Conservation (phyloP, 2,329 filamentous ascomycete species). For the Trichophyton rubrum region DNA sequence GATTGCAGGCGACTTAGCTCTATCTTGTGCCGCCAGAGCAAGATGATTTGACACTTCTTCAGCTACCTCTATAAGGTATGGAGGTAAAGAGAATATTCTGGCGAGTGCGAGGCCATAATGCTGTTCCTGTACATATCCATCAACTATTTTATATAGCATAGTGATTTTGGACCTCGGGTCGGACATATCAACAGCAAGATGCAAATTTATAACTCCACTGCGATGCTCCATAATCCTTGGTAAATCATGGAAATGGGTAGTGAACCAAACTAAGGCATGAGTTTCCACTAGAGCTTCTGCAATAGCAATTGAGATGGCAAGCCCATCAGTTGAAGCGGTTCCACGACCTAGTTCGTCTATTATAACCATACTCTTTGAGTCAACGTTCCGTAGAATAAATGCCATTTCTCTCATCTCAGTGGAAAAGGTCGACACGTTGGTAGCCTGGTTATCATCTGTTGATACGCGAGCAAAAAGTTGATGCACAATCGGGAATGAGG, state of each 20-base stretch:
- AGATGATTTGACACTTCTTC: constrained; percentile 53
- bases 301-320: constrained; percentile 81
- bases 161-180: constrained; percentile 51
- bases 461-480: constrained; percentile 82
- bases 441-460: constrained; percentile 75
- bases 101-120: constrained; percentile 82
- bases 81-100: constrained; percentile 59
- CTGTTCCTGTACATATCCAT: constrained; percentile 56
- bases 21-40: constrained; percentile 44
- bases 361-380: constrained; percentile 62
- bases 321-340: constrained; percentile 75
- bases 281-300: constrained; percentile 76
- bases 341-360: constrained; percentile 87
- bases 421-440: constrained; percentile 85
- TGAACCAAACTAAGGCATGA: constrained; percentile 75
- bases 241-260: constrained; percentile 80
- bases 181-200: constrained; percentile 59
- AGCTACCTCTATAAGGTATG: constrained; percentile 54
- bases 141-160: constrained; percentile 75
- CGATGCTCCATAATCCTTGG: constrained; percentile 62
- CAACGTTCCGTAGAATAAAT: constrained; percentile 77
- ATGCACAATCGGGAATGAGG: constrained; percentile 64
- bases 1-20: constrained; percentile 46
- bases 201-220: constrained; percentile 68
- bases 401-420: constrained; percentile 94